Evolutionary conservation across 169 alveolate genomes (phyloP).

Genomic region (Blepharisma undulans): DNA sequence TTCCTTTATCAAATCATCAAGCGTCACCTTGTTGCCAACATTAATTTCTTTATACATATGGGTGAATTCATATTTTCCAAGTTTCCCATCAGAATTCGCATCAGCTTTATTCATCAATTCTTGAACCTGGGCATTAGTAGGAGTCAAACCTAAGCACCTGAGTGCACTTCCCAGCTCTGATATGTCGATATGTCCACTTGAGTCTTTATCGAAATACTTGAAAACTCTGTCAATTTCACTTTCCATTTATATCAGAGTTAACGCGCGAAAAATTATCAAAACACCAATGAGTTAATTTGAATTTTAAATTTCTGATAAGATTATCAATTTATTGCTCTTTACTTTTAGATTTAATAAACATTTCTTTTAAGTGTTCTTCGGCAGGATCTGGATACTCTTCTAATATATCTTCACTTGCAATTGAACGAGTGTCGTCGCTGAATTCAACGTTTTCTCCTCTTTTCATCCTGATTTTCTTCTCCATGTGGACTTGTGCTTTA

Average conservation of each 20-base stretch:
- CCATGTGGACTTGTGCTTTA: slow-evolving; percentile 29
- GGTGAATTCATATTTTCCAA: slow-evolving; percentile 47
- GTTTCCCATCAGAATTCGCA: slow-evolving; percentile 36
- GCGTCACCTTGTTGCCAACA: background rate
- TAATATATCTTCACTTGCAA: slow-evolving; percentile 7
- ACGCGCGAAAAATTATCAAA: background rate
- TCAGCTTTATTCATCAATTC: slow-evolving; percentile 50
- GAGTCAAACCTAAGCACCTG: slow-evolving; percentile 47
- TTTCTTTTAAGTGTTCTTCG: slow-evolving; percentile 12
- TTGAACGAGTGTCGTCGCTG: slow-evolving; percentile 31
- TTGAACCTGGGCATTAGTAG: slow-evolving; percentile 56
- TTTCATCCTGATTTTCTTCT: slow-evolving; percentile 22
- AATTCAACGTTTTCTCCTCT: slow-evolving; percentile 32
- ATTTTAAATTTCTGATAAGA: too few relatives aligned
- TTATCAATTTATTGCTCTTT: background rate
- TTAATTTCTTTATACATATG: background rate
- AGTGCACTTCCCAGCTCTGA: slow-evolving; percentile 50
- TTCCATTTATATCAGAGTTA: background rate
- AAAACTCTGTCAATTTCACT: background rate
- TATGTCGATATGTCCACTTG: slow-evolving; percentile 33
- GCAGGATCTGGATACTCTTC: slow-evolving; percentile 40
- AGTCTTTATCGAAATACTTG: background rate
- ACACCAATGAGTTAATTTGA: too few relatives aligned
- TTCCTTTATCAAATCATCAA: background rate
- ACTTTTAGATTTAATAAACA: background rate